These are phyloP conservation scores for Fusarium nelsonii DNA, from an alignment of 2,329 filamentous ascomycete genomes.

Conservation along the genomic window DNA sequence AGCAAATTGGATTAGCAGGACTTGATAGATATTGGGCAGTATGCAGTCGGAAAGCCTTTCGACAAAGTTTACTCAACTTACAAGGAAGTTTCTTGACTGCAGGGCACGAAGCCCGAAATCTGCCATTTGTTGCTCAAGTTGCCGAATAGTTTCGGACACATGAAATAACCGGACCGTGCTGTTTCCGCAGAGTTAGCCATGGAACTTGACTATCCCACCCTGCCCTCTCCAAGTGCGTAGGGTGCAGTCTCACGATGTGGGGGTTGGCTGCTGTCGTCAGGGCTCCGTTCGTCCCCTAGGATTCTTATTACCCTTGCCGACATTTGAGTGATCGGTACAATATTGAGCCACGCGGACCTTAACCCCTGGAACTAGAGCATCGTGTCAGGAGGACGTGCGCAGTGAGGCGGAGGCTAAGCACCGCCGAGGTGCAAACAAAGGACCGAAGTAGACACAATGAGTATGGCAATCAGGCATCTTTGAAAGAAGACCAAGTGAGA, in stretches of 20 bases:
- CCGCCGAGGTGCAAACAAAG: conserved; percentile 21
- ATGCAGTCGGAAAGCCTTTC: neutral
- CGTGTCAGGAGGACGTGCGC: conserved; percentile 26
- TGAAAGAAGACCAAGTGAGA: neutral
- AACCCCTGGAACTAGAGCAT: conserved; percentile 38
- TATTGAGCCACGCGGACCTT: conserved; percentile 35
- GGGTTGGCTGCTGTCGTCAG: conserved; percentile 4
- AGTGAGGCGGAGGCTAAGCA: conserved; percentile 11
- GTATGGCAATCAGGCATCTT: neutral
- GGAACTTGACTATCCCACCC: neutral
- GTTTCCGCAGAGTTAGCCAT: neutral
- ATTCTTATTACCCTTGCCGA: conserved; percentile 20
- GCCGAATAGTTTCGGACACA: neutral
- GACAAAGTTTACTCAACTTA: neutral
- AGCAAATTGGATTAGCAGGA: neutral
- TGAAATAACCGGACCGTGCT: neutral
- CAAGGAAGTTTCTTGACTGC: neutral
- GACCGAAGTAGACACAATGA: conserved; percentile 18
- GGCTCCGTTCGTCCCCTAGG: conserved; percentile 14
- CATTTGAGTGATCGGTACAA: conserved; percentile 19
- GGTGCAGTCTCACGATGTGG: conserved; percentile 26
- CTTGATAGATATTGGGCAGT: neutral
- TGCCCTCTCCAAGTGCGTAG: conserved; percentile 12
- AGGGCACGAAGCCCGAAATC: neutral
- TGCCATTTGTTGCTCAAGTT: neutral